A percentile compares a stretch with the other conserved stretches of the same genome.
Evolutionary conservation across 305 asterid species (phyloP).

Genomic region (Galium porrigens): DNA sequence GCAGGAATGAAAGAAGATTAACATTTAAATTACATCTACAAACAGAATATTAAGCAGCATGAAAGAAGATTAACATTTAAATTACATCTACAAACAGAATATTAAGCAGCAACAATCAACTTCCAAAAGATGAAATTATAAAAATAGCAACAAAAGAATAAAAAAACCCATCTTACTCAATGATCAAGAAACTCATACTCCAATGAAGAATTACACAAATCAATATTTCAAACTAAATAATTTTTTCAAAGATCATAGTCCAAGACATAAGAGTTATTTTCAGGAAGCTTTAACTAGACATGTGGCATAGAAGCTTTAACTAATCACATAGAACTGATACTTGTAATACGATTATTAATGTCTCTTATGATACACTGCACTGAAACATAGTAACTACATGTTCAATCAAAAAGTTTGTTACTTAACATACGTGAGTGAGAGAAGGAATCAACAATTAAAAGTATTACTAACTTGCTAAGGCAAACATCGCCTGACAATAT

Average conservation of each 20-base stretch:
- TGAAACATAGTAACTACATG: not conserved
- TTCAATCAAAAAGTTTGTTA: not conserved
- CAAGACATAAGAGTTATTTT: conserved; percentile 1
- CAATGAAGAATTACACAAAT: not conserved
- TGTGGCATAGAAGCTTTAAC: not conserved
- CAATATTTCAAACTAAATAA: not conserved
- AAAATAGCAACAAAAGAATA: not conserved
- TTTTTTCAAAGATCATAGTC: not conserved
- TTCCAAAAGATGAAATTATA: not conserved
- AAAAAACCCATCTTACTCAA: not conserved
- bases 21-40: conserved; percentile 2
- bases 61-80: conserved; percentile 11
- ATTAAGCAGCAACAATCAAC: not conserved
- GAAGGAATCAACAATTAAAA: too few species aligned
- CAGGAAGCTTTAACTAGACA: conserved; percentile 1
- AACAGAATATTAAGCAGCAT: too few species aligned
- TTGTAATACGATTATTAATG: not conserved
- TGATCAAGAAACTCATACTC: not conserved
- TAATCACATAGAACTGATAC: not conserved
- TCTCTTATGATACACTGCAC: not conserved
- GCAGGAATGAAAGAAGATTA: conserved; percentile 19
- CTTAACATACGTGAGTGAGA: not conserved
- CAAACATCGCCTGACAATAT: not conserved
- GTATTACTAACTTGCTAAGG: not conserved
- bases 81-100: conserved; percentile 8